Evolutionary conservation across 2,329 filamentous ascomycete species (phyloP).

Genomic region (Hysterium pulicare): DNA sequence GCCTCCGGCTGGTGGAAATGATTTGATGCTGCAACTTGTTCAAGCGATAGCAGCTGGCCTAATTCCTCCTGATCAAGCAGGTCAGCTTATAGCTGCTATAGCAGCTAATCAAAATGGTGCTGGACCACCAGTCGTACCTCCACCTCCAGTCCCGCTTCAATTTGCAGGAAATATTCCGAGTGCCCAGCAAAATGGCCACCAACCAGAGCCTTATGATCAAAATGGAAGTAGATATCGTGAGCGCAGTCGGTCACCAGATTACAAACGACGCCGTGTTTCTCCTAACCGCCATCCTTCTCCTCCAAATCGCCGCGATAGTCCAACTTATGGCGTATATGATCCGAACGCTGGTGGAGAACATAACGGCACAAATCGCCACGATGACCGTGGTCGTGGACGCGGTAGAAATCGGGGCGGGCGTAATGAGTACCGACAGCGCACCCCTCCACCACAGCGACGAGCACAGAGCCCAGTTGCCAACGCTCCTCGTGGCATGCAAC

Average conservation of each 20-base stretch:
- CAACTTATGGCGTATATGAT: constrained; percentile 70
- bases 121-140: constrained; percentile 16
- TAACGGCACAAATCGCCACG: constrained; percentile 54
- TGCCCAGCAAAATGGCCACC: constrained; percentile 16
- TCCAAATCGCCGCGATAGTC: constrained; percentile 62
- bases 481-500: constrained; percentile 25
- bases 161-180: constrained; percentile 14
- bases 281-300: constrained; percentile 55
- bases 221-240: constrained; percentile 34
- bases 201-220: constrained; percentile 26
- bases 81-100: constrained; percentile 30
- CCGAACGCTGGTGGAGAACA: constrained; percentile 55
- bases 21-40: constrained; percentile 29
- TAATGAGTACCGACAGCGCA: constrained; percentile 79
- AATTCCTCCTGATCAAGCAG: constrained; percentile 32
- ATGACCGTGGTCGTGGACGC: constrained; percentile 55
- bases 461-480: constrained; percentile 51
- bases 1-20: constrained; percentile 22
- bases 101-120: constrained; percentile 19
- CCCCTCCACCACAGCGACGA: constrained; percentile 67
- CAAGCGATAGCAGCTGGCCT: constrained; percentile 32
- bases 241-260: constrained; percentile 66
- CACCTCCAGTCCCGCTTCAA: constrained; percentile 21
- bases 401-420: constrained; percentile 42
- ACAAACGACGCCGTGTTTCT: constrained; percentile 64